phyloP scores from a whole-genome alignment of 78 protist genomes.

The Pigoraptor vietnamica region DNA sequence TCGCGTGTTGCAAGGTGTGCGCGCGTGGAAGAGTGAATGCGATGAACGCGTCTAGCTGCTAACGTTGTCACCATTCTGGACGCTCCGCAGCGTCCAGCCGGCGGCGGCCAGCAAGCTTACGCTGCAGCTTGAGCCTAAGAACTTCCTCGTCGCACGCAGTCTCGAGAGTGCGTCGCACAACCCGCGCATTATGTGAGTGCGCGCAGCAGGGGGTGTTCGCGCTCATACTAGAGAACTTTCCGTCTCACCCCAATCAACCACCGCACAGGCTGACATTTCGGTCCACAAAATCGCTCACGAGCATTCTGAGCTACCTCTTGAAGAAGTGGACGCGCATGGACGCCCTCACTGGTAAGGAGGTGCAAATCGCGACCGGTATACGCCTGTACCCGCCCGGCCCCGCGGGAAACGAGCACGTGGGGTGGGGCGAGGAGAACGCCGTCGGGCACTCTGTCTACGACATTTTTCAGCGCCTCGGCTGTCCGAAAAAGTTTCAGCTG shows the following conservation, averaged over 20 bases:
- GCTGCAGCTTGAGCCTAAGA: neutral
- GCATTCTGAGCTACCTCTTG: neutral
- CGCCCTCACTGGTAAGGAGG: neutral
- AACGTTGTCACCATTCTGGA: neutral
- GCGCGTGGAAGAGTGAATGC: too few species aligned
- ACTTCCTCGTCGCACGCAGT: neutral
- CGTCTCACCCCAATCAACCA: too few species aligned
- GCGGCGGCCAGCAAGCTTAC: neutral
- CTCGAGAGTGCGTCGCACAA: neutral
- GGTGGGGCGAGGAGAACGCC: neutral
- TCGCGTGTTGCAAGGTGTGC: neutral
- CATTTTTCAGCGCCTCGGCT: neutral
- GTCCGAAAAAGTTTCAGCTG: neutral
- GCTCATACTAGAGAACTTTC: too few species aligned
- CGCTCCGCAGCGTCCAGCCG: neutral
- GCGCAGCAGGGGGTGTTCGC: too few species aligned
- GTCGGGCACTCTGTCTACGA: neutral
- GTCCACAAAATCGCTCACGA: neutral
- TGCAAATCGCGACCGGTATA: neutral
- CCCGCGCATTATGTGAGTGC: neutral
- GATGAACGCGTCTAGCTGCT: neutral
- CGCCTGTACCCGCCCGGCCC: neutral
- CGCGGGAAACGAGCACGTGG: neutral
- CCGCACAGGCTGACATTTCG: neutral
- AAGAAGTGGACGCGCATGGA: neutral